These are phyloP conservation scores for Geotrichum cucujoidarum DNA, from an alignment of 1,139 yeast genomes.

Conservation along the genomic window DNA sequence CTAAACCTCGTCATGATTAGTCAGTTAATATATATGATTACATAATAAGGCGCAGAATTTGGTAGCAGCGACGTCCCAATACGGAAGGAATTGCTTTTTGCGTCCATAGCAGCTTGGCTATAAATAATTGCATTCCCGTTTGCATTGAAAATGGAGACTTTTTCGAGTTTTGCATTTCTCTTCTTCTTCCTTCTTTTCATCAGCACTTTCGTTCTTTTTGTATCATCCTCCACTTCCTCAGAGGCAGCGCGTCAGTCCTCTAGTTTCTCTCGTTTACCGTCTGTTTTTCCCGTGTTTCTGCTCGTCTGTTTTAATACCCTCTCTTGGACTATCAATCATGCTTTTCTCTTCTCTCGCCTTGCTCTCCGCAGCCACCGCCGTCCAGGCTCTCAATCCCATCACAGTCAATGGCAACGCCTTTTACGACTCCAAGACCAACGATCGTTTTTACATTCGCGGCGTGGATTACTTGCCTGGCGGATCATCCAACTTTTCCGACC, in stretches of 20 bases:
- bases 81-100: too few species aligned
- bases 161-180: too few species aligned
- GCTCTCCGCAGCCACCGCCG: slow-evolving; percentile 7
- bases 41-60: too few species aligned
- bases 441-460: slow-evolving; percentile 78
- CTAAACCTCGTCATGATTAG: too few species aligned
- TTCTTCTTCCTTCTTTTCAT: background rate
- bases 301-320: background rate
- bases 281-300: background rate
- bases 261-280: background rate
- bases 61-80: too few species aligned
- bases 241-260: background rate
- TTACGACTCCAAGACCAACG: slow-evolving; percentile 69
- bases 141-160: too few species aligned
- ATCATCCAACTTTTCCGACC: slow-evolving; percentile 55
- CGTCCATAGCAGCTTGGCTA: too few species aligned
- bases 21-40: too few species aligned
- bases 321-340: background rate
- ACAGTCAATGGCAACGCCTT: slow-evolving; percentile 50
- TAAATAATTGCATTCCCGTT: too few species aligned
- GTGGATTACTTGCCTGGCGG: slow-evolving; percentile 77
- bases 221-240: background rate
- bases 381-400: slow-evolving; percentile 23
- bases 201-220: background rate
- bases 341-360: background rate